Evolutionary conservation across 805 yeast genomes (phyloP).

Genomic region (Kuraishia ogatae): DNA sequence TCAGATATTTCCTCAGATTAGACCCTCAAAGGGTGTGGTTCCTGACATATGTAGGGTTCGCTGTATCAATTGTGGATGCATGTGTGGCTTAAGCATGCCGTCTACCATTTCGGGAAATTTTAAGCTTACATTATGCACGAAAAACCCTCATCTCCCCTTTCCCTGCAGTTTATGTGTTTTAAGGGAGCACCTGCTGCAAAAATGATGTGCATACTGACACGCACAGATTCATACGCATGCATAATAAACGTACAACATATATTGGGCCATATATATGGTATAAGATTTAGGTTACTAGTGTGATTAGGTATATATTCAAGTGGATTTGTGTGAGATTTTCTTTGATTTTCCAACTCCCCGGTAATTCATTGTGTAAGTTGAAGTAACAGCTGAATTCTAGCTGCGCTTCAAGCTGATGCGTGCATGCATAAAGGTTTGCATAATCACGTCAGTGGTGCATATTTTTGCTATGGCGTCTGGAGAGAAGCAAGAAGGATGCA

Average conservation of each 20-base stretch:
- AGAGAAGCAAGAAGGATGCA: neutral
- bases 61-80: neutral
- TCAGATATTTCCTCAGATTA: neutral
- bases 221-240: too few species aligned
- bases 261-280: too few species aligned
- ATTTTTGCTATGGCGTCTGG: neutral
- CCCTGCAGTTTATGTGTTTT: neutral
- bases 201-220: neutral
- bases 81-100: neutral
- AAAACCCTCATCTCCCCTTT: neutral
- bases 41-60: neutral
- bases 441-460: neutral
- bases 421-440: neutral
- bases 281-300: too few species aligned
- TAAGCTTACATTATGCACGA: neutral
- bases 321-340: too few species aligned
- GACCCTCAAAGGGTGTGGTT: neutral
- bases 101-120: neutral
- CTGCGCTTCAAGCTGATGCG: neutral
- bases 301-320: too few species aligned
- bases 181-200: neutral
- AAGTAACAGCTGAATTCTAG: neutral
- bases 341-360: too few species aligned
- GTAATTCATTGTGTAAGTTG: too few species aligned
- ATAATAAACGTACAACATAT: too few species aligned